A percentile compares a stretch with the other conserved stretches of the same genome.
phyloP scores from a whole-genome alignment of 2,329 filamentous ascomycete species.

The Calonectria multiphialidica region DNA sequence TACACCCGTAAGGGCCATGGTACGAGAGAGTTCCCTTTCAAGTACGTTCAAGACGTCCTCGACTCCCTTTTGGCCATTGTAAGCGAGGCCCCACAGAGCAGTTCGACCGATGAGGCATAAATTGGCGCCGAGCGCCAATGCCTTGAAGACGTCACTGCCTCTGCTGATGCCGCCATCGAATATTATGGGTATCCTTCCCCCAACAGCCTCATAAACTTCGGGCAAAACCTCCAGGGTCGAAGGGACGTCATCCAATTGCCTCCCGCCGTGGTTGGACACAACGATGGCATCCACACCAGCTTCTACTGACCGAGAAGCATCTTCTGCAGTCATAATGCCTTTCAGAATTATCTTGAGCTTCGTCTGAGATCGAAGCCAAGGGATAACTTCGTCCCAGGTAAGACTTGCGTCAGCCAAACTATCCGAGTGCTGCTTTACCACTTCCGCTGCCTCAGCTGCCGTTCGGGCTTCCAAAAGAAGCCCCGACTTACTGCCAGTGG shows the following conservation, averaged over 20 bases:
- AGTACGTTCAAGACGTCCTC: slow-evolving; percentile 17
- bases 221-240: slow-evolving; percentile 16
- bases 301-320: neutral
- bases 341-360: slow-evolving; percentile 41
- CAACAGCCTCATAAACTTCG: neutral
- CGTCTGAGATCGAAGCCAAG: slow-evolving; percentile 35
- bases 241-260: neutral
- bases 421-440: slow-evolving; percentile 26
- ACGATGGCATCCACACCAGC: slow-evolving; percentile 10
- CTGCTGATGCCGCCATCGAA: slow-evolving; percentile 13
- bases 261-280: slow-evolving; percentile 19
- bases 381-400: slow-evolving; percentile 38
- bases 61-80: slow-evolving; percentile 13
- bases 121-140: slow-evolving; percentile 13
- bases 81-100: slow-evolving; percentile 20
- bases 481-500: neutral
- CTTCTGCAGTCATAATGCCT: slow-evolving; percentile 17
- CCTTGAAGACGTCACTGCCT: slow-evolving; percentile 21
- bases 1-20: slow-evolving; percentile 12
- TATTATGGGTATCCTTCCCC: slow-evolving; percentile 11
- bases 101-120: slow-evolving; percentile 6
- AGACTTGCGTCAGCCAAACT: slow-evolving; percentile 34
- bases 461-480: slow-evolving; percentile 35
- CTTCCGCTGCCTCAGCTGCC: slow-evolving; percentile 29
- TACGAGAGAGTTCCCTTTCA: slow-evolving; percentile 6